Conservation (phyloP, 164 flowering plant species). For the Berberis thunbergii region DNA sequence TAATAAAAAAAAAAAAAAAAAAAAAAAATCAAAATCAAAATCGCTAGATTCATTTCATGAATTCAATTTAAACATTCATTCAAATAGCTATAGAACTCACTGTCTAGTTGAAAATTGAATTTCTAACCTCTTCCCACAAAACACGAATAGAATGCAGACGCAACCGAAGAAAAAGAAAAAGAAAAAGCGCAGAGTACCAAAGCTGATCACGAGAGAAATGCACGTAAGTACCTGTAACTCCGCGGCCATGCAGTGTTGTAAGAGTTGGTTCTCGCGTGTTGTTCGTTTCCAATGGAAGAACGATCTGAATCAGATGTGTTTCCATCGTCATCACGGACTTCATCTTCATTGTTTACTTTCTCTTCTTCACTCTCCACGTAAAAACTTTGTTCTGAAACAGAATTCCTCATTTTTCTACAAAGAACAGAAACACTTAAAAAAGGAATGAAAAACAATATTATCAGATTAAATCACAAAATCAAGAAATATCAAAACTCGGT, state of each 20-base stretch:
- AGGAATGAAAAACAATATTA: too few relatives aligned
- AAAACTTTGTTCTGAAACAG: constrained; percentile 59
- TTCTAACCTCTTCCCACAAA: too few relatives aligned
- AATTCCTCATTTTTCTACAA: constrained; percentile 53
- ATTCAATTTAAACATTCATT: too few relatives aligned
- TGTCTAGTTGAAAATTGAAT: too few relatives aligned
- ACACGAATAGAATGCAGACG: neutral
- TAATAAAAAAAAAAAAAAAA: too few relatives aligned
- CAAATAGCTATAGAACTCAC: too few relatives aligned
- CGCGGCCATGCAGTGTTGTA: constrained; percentile 81
- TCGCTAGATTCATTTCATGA: too few relatives aligned
- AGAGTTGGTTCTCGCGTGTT: constrained; percentile 47
- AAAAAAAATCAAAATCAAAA: too few relatives aligned
- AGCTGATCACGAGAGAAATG: too few relatives aligned
- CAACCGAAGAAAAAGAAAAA: neutral
- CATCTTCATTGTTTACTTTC: constrained; percentile 32
- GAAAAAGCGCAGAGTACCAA: neutral
- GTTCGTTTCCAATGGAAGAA: constrained; percentile 36
- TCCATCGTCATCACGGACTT: constrained; percentile 36
- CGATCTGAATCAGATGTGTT: constrained; percentile 57
- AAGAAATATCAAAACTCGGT: too few relatives aligned
- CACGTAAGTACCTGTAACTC: constrained; percentile 37
- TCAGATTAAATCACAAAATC: too few relatives aligned
- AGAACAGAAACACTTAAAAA: too few relatives aligned
- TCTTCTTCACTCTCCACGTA: constrained; percentile 81